Conservation (phyloP, 2,329 filamentous ascomycete genomes). For the Apiospora malaysiana region DNA sequence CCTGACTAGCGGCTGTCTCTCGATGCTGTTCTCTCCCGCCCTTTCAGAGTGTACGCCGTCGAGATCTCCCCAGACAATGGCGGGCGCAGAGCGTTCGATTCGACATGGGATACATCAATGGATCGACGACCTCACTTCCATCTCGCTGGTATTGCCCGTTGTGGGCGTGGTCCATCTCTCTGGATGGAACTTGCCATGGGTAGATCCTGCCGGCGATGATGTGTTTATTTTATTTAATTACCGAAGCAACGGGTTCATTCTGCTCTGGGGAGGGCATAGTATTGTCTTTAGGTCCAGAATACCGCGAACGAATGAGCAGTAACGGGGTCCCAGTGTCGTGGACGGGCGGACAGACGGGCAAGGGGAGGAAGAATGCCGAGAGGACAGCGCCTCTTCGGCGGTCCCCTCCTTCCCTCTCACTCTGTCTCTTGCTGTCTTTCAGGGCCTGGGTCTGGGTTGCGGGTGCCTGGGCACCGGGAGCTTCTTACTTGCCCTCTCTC, state of each 20-base stretch:
- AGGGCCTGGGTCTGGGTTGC: not conserved
- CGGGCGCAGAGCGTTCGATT: no score
- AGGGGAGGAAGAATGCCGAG: not conserved
- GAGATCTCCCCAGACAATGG: not conserved
- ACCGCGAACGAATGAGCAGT: not conserved
- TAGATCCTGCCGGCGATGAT: not conserved
- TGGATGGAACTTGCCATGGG: not conserved
- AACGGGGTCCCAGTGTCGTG: not conserved
- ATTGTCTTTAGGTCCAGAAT: not conserved
- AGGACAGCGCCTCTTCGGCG: constrained; percentile 4
- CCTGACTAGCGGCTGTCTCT: not conserved
- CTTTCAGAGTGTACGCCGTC: not conserved
- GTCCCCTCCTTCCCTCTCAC: no score
- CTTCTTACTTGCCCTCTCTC: not conserved
- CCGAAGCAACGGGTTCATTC: not conserved
- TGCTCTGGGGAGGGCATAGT: not conserved
- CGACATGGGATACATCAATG: no score
- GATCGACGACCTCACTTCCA: no score
- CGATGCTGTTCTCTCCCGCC: not conserved
- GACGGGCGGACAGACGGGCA: no score
- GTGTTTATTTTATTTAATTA: not conserved
- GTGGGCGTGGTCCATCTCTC: not conserved
- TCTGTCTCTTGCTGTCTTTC: not conserved
- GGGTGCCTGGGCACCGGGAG: not conserved
- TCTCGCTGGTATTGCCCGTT: not conserved